Percentiles rank a stretch among this genome's conserved stretches.
Conservation (phyloP, 2,329 filamentous ascomycete genomes). For the Coniochaeta hoffmannii region DNA sequence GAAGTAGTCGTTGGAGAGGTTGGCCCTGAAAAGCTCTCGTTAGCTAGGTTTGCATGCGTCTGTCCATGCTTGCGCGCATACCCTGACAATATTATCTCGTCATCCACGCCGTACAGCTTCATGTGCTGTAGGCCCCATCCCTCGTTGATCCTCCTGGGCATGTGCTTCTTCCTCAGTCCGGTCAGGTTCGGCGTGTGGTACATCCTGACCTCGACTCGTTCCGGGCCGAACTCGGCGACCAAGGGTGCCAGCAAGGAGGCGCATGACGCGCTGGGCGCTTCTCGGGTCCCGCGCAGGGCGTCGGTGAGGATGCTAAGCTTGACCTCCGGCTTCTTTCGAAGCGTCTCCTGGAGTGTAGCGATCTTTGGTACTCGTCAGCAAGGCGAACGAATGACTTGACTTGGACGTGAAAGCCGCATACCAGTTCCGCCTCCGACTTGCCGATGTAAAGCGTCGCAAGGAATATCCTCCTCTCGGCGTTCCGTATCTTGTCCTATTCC, state of each 20-base stretch:
- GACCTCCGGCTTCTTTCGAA: constrained; percentile 67
- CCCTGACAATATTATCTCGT: constrained; percentile 92
- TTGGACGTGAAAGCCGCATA: constrained; percentile 27
- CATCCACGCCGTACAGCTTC: constrained; percentile 95
- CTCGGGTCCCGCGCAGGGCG: constrained; percentile 81
- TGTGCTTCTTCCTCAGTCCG: constrained; percentile 71
- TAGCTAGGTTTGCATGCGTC: neutral
- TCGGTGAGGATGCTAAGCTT: constrained; percentile 87
- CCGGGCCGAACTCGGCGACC: constrained; percentile 73
- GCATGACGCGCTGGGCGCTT: constrained; percentile 77
- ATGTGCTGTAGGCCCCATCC: constrained; percentile 98
- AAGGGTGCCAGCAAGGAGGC: constrained; percentile 82
- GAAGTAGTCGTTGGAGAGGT: constrained; percentile 90
- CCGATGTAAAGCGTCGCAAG: constrained; percentile 96
- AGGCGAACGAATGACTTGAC: neutral
- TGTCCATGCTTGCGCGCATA: constrained; percentile 28
- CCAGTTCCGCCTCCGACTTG: constrained; percentile 82
- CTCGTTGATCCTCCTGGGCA: constrained; percentile 90
- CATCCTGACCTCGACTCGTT: constrained; percentile 89
- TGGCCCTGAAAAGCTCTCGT: constrained; percentile 47
- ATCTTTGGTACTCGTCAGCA: constrained; percentile 41
- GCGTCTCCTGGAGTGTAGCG: constrained; percentile 64
- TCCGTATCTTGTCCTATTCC: constrained; percentile 62
- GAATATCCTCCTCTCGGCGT: constrained; percentile 74
- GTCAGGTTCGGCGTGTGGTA: constrained; percentile 96